Evolutionary conservation across 768 basidiomycete genomes (phyloP).

Genomic region (Sporobolomyces phaffii): DNA sequence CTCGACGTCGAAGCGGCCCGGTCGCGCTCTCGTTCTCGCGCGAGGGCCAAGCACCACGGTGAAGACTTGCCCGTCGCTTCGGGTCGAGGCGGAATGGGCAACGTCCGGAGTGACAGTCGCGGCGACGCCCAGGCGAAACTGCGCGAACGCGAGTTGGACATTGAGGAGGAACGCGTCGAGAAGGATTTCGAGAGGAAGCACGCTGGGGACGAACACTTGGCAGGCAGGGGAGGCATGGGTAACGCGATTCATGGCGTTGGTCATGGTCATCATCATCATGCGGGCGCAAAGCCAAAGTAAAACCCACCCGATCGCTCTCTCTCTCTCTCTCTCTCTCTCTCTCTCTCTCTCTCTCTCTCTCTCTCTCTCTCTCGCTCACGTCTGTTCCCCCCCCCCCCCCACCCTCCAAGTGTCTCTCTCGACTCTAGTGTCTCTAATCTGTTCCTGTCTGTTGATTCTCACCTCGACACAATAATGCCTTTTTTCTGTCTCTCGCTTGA

Average conservation of each 20-base stretch:
- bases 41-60: slow-evolving; percentile 18
- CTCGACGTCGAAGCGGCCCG: slow-evolving; percentile 18
- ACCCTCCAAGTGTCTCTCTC: not conserved
- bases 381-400: not conserved
- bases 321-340: not conserved
- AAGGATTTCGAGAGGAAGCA: slow-evolving; percentile 23
- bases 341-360: not conserved
- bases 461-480: too few relatives aligned
- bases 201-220: not conserved
- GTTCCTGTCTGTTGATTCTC: too few relatives aligned
- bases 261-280: not conserved
- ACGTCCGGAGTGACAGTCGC: slow-evolving; percentile 8
- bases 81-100: slow-evolving; percentile 34
- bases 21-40: slow-evolving; percentile 27
- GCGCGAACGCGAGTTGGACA: slow-evolving; percentile 7
- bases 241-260: slow-evolving; percentile 18
- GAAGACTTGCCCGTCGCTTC: slow-evolving; percentile 19
- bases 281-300: not conserved
- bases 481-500: too few relatives aligned
- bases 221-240: slow-evolving; percentile 27
- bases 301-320: not conserved
- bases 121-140: not conserved
- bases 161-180: slow-evolving; percentile 26
- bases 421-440: not conserved
- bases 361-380: not conserved